Evolutionary conservation across 192 early-diverging fungal genomes (phyloP).

Genomic region (Coemansia sp.): DNA sequence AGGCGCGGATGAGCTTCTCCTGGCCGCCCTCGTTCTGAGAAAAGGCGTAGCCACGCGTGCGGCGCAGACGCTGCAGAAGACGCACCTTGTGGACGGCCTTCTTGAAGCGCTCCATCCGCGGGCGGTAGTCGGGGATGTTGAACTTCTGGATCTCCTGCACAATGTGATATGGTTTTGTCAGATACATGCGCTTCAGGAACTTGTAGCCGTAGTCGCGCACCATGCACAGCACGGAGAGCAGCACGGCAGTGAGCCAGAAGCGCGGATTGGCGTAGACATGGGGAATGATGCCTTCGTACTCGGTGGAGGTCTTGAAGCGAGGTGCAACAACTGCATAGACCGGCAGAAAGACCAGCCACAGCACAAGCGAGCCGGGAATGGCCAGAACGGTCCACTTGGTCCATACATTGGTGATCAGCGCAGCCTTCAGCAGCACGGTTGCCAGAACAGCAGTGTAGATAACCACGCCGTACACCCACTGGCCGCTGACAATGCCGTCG

Average conservation of each 20-base stretch:
- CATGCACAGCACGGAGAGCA: constrained; percentile 84
- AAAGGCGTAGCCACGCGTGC: constrained; percentile 95
- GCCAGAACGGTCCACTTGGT: constrained; percentile 93
- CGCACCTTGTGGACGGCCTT: constrained; percentile 99
- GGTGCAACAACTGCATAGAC: constrained; percentile 78
- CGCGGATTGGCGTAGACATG: constrained; percentile 64
- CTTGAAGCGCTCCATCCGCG: constrained; percentile 96
- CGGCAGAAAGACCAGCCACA: constrained; percentile 89
- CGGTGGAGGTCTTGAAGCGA: constrained; percentile 63
- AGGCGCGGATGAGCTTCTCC: constrained; percentile 75
- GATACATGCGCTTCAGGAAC: constrained; percentile 81
- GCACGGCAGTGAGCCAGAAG: constrained; percentile 87
- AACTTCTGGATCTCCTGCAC: constrained; percentile 99
- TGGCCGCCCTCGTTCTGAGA: constrained; percentile 96
- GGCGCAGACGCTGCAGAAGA: constrained; percentile 86
- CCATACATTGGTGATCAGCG: constrained; percentile 87
- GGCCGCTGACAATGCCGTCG: constrained; percentile 75
- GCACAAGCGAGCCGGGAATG: constrained; percentile 82
- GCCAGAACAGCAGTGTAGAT: constrained; percentile 87
- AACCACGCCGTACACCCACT: constrained; percentile 89
- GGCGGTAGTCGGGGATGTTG: constrained; percentile 98
- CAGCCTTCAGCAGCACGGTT: constrained; percentile 89
- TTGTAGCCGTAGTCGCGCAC: constrained; percentile 93
- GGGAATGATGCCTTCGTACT: constrained; percentile 72
- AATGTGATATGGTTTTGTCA: constrained; percentile 86